A percentile compares a stretch with the other conserved stretches of the same genome.
These are phyloP conservation scores for Paracoccidioides lutzii DNA, from an alignment of 2,329 filamentous ascomycete species.

Conservation along the genomic window DNA sequence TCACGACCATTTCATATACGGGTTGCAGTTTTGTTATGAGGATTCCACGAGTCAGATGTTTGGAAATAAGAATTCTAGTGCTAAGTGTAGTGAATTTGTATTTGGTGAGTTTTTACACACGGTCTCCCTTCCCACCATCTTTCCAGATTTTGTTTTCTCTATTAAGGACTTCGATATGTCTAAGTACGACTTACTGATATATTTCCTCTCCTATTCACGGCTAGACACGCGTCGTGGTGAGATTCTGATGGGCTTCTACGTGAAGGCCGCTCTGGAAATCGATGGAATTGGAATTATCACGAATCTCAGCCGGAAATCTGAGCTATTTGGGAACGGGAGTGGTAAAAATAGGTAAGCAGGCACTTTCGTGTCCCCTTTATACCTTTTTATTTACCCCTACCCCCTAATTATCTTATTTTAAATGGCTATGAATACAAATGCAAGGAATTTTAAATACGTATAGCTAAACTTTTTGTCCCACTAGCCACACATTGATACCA, in stretches of 20 bases:
- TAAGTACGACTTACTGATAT: too few species aligned
- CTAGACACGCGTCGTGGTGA: slow-evolving; percentile 73
- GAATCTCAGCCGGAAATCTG: slow-evolving; percentile 72
- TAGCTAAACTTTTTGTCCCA: slow-evolving; percentile 1
- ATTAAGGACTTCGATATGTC: too few species aligned
- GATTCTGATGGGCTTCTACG: slow-evolving; percentile 71
- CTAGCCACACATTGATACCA: slow-evolving; percentile 73
- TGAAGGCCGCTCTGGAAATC: slow-evolving; percentile 67
- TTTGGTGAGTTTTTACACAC: slow-evolving; percentile 43
- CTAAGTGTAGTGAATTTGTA: slow-evolving; percentile 59
- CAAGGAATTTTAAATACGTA: not conserved
- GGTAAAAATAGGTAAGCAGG: slow-evolving; percentile 68
- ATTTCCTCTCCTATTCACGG: slow-evolving; percentile 8
- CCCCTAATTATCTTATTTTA: not conserved
- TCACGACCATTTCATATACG: slow-evolving; percentile 64
- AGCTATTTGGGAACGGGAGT: slow-evolving; percentile 65
- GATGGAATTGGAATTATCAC: slow-evolving; percentile 85
- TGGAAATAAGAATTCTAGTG: slow-evolving; percentile 57
- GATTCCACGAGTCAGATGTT: slow-evolving; percentile 75
- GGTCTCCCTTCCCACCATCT: not conserved
- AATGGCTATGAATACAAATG: not conserved
- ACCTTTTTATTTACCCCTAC: not conserved
- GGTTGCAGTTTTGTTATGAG: slow-evolving; percentile 86
- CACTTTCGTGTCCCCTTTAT: not conserved
- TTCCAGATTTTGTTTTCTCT: not conserved